These are phyloP conservation scores for Sergeia podlipaevii DNA, from an alignment of 208 protist species.

Conservation along the genomic window DNA sequence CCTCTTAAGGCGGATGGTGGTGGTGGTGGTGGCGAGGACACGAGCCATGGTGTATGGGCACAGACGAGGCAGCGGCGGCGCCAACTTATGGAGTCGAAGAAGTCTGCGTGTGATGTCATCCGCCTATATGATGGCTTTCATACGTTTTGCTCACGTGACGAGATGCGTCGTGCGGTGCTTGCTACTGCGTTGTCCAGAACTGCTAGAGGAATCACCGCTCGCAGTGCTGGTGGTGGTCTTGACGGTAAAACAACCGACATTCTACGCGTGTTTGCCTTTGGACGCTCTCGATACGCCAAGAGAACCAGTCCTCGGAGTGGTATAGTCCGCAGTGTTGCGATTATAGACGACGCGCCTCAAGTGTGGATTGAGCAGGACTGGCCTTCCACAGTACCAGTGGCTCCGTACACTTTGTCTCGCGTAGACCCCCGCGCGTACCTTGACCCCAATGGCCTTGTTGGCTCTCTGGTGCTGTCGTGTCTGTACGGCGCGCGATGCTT, in stretches of 20 bases:
- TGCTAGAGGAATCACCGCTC: conserved; percentile 13
- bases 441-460: conserved; percentile 26
- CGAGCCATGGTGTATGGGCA: background rate
- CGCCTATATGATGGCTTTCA: background rate
- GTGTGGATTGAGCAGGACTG: conserved; percentile 68
- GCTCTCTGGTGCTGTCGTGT: conserved; percentile 38
- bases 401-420: conserved; percentile 65
- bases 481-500: conserved; percentile 47
- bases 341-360: conserved; percentile 75
- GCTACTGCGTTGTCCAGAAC: background rate
- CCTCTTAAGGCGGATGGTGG: background rate
- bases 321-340: conserved; percentile 43
- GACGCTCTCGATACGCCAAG: conserved; percentile 3
- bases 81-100: conserved; percentile 8
- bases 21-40: background rate
- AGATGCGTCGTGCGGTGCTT: background rate
- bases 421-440: conserved; percentile 63
- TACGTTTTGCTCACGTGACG: too few species aligned
- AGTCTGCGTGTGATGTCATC: background rate
- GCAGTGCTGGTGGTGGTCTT: conserved; percentile 12
- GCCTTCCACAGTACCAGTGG: conserved; percentile 49
- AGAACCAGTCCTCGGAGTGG: background rate
- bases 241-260: conserved; percentile 7
- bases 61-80: background rate
- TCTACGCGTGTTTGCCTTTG: conserved; percentile 17